Conservation (phyloP, 2,329 filamentous ascomycete species). For the Escovopsis sp. region DNA sequence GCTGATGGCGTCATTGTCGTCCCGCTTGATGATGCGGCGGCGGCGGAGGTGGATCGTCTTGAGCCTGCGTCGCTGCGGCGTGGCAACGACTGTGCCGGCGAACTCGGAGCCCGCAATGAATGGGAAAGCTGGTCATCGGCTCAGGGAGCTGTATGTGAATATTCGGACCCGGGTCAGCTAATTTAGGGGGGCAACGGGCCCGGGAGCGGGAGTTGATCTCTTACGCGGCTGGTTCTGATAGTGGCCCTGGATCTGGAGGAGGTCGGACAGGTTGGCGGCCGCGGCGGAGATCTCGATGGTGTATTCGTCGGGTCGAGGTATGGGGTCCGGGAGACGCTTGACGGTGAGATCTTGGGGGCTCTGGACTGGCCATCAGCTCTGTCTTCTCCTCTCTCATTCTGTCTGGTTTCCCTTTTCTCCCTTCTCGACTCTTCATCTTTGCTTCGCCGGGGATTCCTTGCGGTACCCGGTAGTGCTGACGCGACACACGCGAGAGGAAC, state of each 20-base stretch:
- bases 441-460: not conserved
- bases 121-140: constrained; percentile 44
- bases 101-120: constrained; percentile 86
- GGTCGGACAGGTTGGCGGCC: constrained; percentile 94
- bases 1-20: no score
- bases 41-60: no score
- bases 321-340: constrained; percentile 58
- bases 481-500: no score
- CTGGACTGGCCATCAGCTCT: constrained; percentile 25
- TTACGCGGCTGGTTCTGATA: constrained; percentile 77
- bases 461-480: no score
- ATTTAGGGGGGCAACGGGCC: not conserved
- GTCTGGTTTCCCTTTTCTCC: not conserved
- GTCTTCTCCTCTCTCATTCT: not conserved
- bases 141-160: no score
- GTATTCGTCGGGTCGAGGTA: constrained; percentile 60
- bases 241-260: constrained; percentile 87
- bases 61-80: constrained; percentile 30
- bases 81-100: constrained; percentile 58
- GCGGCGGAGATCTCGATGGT: constrained; percentile 74
- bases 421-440: not conserved
- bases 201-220: constrained; percentile 5
- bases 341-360: constrained; percentile 68
- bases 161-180: not conserved
- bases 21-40: no score